These are phyloP conservation scores for Suillus clintonianus DNA, from an alignment of 768 basidiomycete genomes.

Conservation along the genomic window DNA sequence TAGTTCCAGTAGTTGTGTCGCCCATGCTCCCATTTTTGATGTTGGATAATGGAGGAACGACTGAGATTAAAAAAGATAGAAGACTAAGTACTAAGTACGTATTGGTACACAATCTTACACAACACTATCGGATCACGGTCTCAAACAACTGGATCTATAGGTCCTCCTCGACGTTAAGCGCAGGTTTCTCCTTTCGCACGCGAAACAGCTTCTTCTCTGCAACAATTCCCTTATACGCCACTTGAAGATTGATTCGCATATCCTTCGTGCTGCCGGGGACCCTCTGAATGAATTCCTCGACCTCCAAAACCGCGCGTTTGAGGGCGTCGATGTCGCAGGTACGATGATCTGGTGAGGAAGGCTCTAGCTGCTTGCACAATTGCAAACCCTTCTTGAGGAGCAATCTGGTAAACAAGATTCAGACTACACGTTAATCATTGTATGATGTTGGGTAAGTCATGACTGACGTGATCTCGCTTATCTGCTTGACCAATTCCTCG, in stretches of 20 bases:
- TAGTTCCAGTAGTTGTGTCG: no score
- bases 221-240: slow-evolving; percentile 38
- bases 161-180: slow-evolving; percentile 28
- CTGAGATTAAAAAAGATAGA: no score
- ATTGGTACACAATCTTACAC: no score
- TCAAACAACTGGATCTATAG: not conserved
- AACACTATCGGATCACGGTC: not conserved
- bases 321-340: slow-evolving; percentile 24
- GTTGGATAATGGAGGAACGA: no score
- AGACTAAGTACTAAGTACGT: no score
- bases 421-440: not conserved
- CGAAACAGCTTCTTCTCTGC: slow-evolving; percentile 3
- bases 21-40: no score
- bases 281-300: slow-evolving; percentile 27
- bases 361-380: slow-evolving; percentile 33
- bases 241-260: slow-evolving; percentile 22
- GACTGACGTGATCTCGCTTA: slow-evolving; percentile 37
- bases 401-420: slow-evolving; percentile 20
- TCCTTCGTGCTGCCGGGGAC: slow-evolving; percentile 24
- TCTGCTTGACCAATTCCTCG: slow-evolving; percentile 32
- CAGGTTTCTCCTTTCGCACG: slow-evolving; percentile 10
- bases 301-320: slow-evolving; percentile 25
- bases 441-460: not conserved
- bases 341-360: slow-evolving; percentile 31
- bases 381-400: slow-evolving; percentile 25